Evolutionary conservation across 2,329 filamentous ascomycete genomes (phyloP), one percentile per base, ranked within the genome.

Genomic region (Colletotrichum lindemuthianum): DNA sequence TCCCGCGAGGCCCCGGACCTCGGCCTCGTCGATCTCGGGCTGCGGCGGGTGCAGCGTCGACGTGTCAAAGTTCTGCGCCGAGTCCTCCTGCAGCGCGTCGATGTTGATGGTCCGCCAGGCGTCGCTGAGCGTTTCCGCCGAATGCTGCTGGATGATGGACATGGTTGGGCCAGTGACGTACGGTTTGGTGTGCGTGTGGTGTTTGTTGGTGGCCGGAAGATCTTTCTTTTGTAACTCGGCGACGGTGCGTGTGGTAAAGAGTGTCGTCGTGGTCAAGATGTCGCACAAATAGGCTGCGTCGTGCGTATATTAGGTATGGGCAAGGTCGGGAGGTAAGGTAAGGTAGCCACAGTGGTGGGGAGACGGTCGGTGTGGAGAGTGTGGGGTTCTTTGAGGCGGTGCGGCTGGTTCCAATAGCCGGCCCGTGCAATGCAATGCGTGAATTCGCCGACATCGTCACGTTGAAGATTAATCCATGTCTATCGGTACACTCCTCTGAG

Each of bases 101-200:
- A 97, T 91, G 85, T 97, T 93, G 85, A 97, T 96, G 70, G 93
- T 97, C 78, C 94, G 92, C 88, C 88, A 90, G 74, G 86, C 85
- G 70, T 90, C 88, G 77, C 81, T 81, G 59, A 90, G 82, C 70
- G 87, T 82, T 60, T 85, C 84, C 64, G 81, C 78, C 54, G 84
- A 86, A 78, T 88, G 84, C 75, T 90, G 86, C 75, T 89, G 88
- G 70, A 89, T 89, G 73, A 90, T 88, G 57, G 88, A 90, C 88
- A 90, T 90, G 52, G 59, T 66, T 36, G 47, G 13, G 49, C 43
- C 16, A 41, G 37, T 33, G 48, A 44, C 24, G n/a, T 33, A 5
- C 16, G 37, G 12, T 3, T 44, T 24, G 36, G 11, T n/a, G 12
- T 48, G n/a, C 9, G 13, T 3, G 6, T 32, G 15, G 4, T 47